Percentiles rank a stretch among this genome's conserved stretches.
These are phyloP conservation scores for Houttuynia cordata DNA, from an alignment of 164 flowering plant genomes.

Conservation along the genomic window DNA sequence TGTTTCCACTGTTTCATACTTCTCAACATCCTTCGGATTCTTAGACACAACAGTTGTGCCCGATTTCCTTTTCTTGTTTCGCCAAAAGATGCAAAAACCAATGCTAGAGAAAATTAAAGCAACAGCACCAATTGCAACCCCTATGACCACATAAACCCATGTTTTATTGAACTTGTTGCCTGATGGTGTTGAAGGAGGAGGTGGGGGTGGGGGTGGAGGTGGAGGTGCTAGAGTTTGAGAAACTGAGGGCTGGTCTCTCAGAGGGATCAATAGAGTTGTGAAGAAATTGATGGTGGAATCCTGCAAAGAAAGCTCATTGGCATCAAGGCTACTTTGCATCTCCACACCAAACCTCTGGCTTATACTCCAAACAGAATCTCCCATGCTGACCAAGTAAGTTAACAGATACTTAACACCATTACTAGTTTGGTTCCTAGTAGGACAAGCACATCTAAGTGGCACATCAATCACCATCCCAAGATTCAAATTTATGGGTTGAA, in stretches of 20 bases:
- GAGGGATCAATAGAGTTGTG: slow-evolving; percentile 65
- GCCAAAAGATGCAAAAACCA: slow-evolving; percentile 19
- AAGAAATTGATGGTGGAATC: slow-evolving; percentile 25
- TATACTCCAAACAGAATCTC: slow-evolving; percentile 25
- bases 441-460: slow-evolving; percentile 68
- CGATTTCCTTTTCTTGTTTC: slow-evolving; percentile 7
- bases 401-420: slow-evolving; percentile 33
- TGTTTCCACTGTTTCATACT: slow-evolving; percentile 14
- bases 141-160: slow-evolving; percentile 39
- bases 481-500: slow-evolving; percentile 5
- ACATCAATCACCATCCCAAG: slow-evolving; percentile 30
- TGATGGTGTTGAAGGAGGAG: slow-evolving; percentile 13
- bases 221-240: slow-evolving; percentile 22
- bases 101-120: slow-evolving; percentile 7
- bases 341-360: slow-evolving; percentile 34
- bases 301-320: slow-evolving; percentile 36
- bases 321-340: slow-evolving; percentile 24
- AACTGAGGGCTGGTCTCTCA: slow-evolving; percentile 35
- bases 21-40: slow-evolving; percentile 15
- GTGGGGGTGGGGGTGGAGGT: slow-evolving; percentile 15
- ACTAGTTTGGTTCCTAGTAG: slow-evolving; percentile 33
- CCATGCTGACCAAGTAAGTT: slow-evolving; percentile 26
- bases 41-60: slow-evolving; percentile 6
- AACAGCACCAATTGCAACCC: slow-evolving; percentile 25
- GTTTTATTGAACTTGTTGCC: slow-evolving; percentile 12